A percentile compares a stretch with the other conserved stretches of the same genome.
Conservation (phyloP, 2,329 filamentous ascomycete genomes). For the Epichloe gansuensis region DNA sequence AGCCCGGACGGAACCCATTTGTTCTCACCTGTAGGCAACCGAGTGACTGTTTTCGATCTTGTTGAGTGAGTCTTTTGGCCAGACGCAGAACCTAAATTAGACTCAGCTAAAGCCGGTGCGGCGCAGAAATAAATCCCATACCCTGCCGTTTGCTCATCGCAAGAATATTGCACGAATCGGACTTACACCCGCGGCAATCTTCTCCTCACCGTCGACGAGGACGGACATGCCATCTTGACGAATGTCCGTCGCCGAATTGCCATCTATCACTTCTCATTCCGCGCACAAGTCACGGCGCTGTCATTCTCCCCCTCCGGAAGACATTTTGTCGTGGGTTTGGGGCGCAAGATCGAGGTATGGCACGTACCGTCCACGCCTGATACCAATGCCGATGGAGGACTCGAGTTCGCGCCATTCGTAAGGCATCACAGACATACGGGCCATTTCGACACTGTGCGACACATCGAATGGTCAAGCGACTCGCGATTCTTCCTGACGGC, state of each 20-base stretch:
- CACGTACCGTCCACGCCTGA: conserved; percentile 86
- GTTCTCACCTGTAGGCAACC: conserved; percentile 91
- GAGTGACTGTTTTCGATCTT: conserved; percentile 90
- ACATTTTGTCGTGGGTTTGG: conserved; percentile 81
- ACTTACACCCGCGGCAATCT: conserved; percentile 80
- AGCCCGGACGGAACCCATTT: conserved; percentile 92
- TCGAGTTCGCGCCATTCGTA: conserved; percentile 93
- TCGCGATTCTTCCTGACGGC: conserved; percentile 89
- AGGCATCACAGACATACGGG: conserved; percentile 74
- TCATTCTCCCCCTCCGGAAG: conserved; percentile 84
- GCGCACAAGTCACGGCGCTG: conserved; percentile 66
- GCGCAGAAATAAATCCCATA: conserved; percentile 71
- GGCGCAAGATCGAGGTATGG: conserved; percentile 87
- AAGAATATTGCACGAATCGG: conserved; percentile 85
- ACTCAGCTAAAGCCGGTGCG: background rate
- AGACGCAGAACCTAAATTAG: background rate
- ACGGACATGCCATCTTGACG: conserved; percentile 85
- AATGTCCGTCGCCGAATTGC: conserved; percentile 77
- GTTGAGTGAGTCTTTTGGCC: conserved; percentile 56
- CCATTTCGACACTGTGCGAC: conserved; percentile 77
- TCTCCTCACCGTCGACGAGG: conserved; percentile 84
- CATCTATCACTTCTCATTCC: conserved; percentile 94
- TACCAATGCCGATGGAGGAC: conserved; percentile 61
- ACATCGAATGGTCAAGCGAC: conserved; percentile 91
- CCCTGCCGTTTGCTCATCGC: conserved; percentile 81